These are phyloP conservation scores for Amanita inopinata DNA, from an alignment of 768 basidiomycete genomes.

Conservation along the genomic window DNA sequence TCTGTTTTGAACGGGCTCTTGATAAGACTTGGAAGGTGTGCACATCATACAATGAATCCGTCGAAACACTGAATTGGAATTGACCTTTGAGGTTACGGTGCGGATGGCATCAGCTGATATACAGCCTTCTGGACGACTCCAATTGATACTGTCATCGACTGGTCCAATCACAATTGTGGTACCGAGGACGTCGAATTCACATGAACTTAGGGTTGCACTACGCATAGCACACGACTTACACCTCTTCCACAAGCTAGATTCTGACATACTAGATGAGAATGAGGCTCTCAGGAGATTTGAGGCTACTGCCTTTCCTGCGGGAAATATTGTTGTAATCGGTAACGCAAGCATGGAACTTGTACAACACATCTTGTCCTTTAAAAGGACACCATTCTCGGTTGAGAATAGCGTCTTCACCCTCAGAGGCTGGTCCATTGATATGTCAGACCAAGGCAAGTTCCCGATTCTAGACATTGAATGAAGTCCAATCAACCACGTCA, in stretches of 20 bases:
- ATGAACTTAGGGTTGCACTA: constrained; percentile 44
- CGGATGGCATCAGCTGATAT: background rate
- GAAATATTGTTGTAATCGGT: constrained; percentile 56
- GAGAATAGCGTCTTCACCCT: constrained; percentile 10
- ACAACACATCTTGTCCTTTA: constrained; percentile 21
- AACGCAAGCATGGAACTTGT: constrained; percentile 25
- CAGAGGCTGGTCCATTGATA: constrained; percentile 18
- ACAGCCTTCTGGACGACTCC: constrained; percentile 46
- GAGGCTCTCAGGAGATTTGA: constrained; percentile 22
- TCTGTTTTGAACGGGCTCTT: background rate
- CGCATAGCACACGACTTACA: constrained; percentile 62
- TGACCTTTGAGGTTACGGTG: constrained; percentile 6
- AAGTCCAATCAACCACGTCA: constrained; percentile 15
- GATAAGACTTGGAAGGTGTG: background rate
- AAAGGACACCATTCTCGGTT: constrained; percentile 22
- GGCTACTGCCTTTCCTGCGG: constrained; percentile 19
- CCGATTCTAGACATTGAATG: background rate
- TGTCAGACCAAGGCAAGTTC: constrained; percentile 21
- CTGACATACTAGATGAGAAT: constrained; percentile 41
- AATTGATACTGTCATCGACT: constrained; percentile 47
- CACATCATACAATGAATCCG: background rate
- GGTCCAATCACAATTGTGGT: constrained; percentile 51
- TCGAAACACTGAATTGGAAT: background rate
- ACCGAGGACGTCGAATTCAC: constrained; percentile 21
- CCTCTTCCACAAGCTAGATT: constrained; percentile 61